A percentile compares a stretch with the other conserved stretches of the same genome.
Conservation (phyloP, 1,139 yeast species). For the Taphrina communis region DNA sequence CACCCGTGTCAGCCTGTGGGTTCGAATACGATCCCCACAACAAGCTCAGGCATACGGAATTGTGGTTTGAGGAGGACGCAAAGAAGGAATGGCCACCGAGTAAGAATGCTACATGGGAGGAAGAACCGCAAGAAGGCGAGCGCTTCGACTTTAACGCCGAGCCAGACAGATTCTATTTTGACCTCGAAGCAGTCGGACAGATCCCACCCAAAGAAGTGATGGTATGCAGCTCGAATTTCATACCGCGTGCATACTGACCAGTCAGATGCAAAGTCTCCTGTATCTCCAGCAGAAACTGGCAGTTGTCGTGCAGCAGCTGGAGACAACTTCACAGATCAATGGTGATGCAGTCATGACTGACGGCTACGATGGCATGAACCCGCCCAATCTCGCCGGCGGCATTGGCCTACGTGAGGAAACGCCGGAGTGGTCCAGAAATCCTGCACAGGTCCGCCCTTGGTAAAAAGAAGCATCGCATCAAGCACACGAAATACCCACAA, state of each 20-base stretch:
- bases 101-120: slow-evolving; percentile 92
- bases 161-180: slow-evolving; percentile 80
- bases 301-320: slow-evolving; percentile 80
- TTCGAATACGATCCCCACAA: slow-evolving; percentile 99
- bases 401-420: slow-evolving; percentile 17
- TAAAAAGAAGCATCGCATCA: background rate
- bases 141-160: slow-evolving; percentile 82
- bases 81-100: slow-evolving; percentile 84
- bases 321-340: slow-evolving; percentile 47
- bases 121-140: slow-evolving; percentile 71
- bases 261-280: slow-evolving; percentile 65
- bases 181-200: slow-evolving; percentile 87
- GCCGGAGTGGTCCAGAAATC: slow-evolving; percentile 21
- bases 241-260: background rate
- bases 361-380: slow-evolving; percentile 35
- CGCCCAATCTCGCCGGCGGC: slow-evolving; percentile 30
- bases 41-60: slow-evolving; percentile 91
- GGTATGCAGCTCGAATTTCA: slow-evolving; percentile 48
- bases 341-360: slow-evolving; percentile 25
- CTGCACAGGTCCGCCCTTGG: background rate
- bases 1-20: slow-evolving; percentile 95
- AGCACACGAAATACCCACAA: background rate
- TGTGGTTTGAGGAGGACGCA: slow-evolving; percentile 91
- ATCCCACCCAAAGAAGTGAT: slow-evolving; percentile 90
- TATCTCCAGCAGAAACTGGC: slow-evolving; percentile 91